Percentiles rank a stretch among this genome's conserved stretches.
phyloP scores from a whole-genome alignment of 23 red algal species.

The Gracilariopsis chorda region DNA sequence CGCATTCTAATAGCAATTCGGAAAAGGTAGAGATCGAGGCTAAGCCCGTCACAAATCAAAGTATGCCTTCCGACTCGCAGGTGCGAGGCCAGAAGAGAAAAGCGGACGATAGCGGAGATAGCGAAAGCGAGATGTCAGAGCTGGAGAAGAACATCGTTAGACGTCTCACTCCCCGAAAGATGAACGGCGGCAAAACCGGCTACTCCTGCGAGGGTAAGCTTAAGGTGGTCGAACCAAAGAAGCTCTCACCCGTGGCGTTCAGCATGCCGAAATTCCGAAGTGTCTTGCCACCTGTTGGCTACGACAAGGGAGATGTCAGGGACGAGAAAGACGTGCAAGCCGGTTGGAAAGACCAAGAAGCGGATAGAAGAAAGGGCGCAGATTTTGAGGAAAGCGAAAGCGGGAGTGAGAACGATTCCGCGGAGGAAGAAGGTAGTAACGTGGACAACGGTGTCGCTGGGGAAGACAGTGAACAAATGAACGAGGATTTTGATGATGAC shows the following conservation, averaged over 20 bases:
- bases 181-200: neutral
- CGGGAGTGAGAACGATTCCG: too few species aligned
- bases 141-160: slow-evolving; percentile 1
- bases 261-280: slow-evolving; percentile 15
- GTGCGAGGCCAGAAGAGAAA: neutral
- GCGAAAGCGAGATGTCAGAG: neutral
- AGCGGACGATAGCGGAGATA: neutral
- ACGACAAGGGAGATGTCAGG: too few species aligned
- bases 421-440: too few species aligned
- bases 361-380: neutral
- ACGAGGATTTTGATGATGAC: neutral
- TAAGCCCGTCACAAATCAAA: too few species aligned
- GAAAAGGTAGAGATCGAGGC: too few species aligned
- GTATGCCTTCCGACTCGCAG: too few species aligned
- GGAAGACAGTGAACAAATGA: neutral
- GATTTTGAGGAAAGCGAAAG: too few species aligned
- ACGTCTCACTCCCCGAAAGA: neutral
- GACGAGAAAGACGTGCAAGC: too few species aligned
- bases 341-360: too few species aligned
- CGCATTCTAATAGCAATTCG: too few species aligned
- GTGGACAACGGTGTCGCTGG: neutral
- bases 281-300: neutral
- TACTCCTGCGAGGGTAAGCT: neutral
- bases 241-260: neutral
- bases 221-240: neutral